Evolutionary conservation across 805 yeast species (phyloP), one percentile per base, ranked within the genome.

Genomic region (Candida cerambycidarum): DNA sequence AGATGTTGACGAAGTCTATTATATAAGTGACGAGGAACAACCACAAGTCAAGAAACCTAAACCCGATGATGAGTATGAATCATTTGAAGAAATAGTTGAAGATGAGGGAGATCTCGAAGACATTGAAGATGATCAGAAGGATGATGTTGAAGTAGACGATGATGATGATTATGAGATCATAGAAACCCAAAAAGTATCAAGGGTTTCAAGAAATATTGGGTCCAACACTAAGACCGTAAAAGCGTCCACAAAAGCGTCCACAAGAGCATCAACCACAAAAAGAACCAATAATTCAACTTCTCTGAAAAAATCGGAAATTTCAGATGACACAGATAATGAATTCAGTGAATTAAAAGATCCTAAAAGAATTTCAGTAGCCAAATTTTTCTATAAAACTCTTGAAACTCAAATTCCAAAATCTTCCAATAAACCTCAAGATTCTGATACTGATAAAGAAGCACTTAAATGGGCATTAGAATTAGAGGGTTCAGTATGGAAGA

Each of bases 341-440:
- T 34, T 34, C 11, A 34, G 29, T 14, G 38, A 34, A 34, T 49
- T 41, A 52, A 46, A 13, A 39, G 57, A 62, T 48, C 75, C 64
- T 54, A 74, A 69, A 29, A 66, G 80, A 52, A 60, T 58, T 30
- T 69, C 73, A 45, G 85, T 82, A 19, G 66, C 67, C 32, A 73
- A 68, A 48, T 80, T 82, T 53, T 76, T 83, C 50, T 51, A 57
- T 15, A 68, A 66, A 13, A 68, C 77, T 35, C 71, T 82, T 33
- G 46, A 47, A 11, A 61, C 62, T 40, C 65, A 68, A 46, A 61
- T 77, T 14, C 70, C 78, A 1, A 49, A 53, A 1, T 66, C 65
- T 8, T 21, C n/a, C 17, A 50, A 52, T 14, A 47, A 51, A 11
- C 39, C 49, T 3, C 47, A 51, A 7, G 60, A 50, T 5, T 46